Evolutionary conservation across 1,284 basidiomycete species (phyloP), one percentile per base, ranked within the genome.

Genomic region (Trametes hirsuta): DNA sequence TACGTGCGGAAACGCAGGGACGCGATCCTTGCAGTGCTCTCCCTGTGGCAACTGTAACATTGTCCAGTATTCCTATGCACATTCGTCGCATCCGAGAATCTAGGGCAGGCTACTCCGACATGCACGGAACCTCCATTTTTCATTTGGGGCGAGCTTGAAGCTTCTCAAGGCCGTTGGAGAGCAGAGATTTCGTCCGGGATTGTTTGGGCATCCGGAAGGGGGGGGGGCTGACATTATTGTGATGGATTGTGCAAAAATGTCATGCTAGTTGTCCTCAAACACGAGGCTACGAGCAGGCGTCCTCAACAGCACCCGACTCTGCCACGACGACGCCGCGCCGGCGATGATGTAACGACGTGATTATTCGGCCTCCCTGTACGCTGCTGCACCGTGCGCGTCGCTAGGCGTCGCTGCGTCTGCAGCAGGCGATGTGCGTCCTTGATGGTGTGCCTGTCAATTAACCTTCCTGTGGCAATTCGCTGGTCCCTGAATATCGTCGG

Each of bases 1-100:
- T 55, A 55, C 49, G 56, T 66, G 24, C 21, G 54, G n/a, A 53
- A 47, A 24, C 59, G 59, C 59, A 61, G 56, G 56, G 61, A 47
- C 15, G 53, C 56, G 12, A 47, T 70, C 47, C 64, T 67, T 35
- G 47, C 55, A 21, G 48, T 63, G 48, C 58, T 69, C 12, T 55
- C 60, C 18, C 47, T 63, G 47, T 69, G 61, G 68, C 57, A 55
- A 58, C 40, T 53, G 55, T 47, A 46, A 57, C 25, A 22, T 41
- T 21, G 39, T 30, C 15, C 12, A 30, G 22, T 53, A 40, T 47
- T 35, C 47, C 41, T 44, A 14, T 42, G 30, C 34, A 24, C 55
- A 45, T 44, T 41, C 18, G 37, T 49, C 46, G 44, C 49, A 11
- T 50, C 40, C 36, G 12, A 24, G 21, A 4, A 22, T 15, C 11